Evolutionary conservation across 1,284 basidiomycete genomes (phyloP).

Genomic region (Takashimella tepidaria): DNA sequence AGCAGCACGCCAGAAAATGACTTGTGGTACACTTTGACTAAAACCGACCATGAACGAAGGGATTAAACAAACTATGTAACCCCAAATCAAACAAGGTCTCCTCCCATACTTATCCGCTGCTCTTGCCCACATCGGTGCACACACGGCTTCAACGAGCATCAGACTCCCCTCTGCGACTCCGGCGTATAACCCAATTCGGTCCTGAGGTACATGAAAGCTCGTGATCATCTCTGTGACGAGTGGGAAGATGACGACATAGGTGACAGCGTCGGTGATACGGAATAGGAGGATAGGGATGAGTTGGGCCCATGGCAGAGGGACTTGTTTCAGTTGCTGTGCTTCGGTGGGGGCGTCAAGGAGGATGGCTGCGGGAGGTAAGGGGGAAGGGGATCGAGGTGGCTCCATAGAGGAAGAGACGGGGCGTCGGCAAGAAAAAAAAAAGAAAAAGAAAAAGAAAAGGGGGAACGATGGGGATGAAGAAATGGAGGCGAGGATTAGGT

Average conservation of each 20-base stretch:
- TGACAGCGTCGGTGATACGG: slow-evolving; percentile 19
- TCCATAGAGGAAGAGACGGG: background rate
- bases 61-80: slow-evolving; percentile 9
- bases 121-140: slow-evolving; percentile 21
- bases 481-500: too few species aligned
- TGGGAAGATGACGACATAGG: slow-evolving; percentile 27
- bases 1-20: slow-evolving; percentile 21
- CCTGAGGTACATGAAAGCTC: slow-evolving; percentile 14
- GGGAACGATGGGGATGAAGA: too few species aligned
- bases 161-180: slow-evolving; percentile 25
- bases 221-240: slow-evolving; percentile 29
- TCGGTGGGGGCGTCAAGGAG: background rate
- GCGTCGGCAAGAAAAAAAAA: too few species aligned
- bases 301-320: slow-evolving; percentile 17
- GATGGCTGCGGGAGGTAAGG: background rate
- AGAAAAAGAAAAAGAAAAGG: too few species aligned
- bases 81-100: slow-evolving; percentile 16
- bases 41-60: slow-evolving; percentile 19
- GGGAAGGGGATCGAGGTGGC: slow-evolving; percentile 5
- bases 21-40: slow-evolving; percentile 18
- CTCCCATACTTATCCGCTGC: slow-evolving; percentile 25
- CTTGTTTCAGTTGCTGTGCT: background rate
- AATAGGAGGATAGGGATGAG: slow-evolving; percentile 21
- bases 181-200: slow-evolving; percentile 25
- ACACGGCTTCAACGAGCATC: slow-evolving; percentile 25